These are phyloP conservation scores for Retiboletus fuscus DNA, from an alignment of 1,284 basidiomycete genomes.

Conservation along the genomic window DNA sequence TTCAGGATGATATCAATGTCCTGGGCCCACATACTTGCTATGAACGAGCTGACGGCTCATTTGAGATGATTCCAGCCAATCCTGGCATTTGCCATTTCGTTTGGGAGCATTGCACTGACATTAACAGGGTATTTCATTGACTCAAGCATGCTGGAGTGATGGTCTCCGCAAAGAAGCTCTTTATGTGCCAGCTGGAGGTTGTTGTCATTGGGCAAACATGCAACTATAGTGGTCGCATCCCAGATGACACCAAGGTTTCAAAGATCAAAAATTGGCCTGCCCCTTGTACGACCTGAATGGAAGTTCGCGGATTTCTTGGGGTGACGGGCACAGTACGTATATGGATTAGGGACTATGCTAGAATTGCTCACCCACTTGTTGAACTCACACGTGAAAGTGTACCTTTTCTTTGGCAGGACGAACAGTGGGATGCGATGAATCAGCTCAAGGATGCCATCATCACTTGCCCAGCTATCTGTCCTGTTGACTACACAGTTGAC, in stretches of 20 bases:
- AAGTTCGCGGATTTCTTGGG: slow-evolving; percentile 48
- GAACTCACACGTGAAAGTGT: too few relatives aligned
- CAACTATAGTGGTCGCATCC: too few relatives aligned
- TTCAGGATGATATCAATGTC: slow-evolving; percentile 15
- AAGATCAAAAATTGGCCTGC: slow-evolving; percentile 20
- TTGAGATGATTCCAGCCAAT: slow-evolving; percentile 47
- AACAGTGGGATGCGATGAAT: too few relatives aligned
- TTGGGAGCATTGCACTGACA: slow-evolving; percentile 38
- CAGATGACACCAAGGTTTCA: slow-evolving; percentile 14
- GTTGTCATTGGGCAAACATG: slow-evolving; percentile 36
- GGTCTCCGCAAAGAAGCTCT: slow-evolving; percentile 33
- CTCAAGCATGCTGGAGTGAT: slow-evolving; percentile 38
- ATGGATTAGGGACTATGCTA: slow-evolving; percentile 47
- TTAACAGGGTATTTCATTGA: slow-evolving; percentile 35
- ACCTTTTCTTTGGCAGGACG: too few relatives aligned
- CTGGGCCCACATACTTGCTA: slow-evolving; percentile 21
- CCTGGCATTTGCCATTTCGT: slow-evolving; percentile 44
- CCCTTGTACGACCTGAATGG: slow-evolving; percentile 14
- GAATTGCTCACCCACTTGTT: too few relatives aligned
- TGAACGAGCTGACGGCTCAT: slow-evolving; percentile 33
- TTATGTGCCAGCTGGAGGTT: slow-evolving; percentile 22
- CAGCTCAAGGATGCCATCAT: too few relatives aligned
- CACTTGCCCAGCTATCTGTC: slow-evolving; percentile 43
- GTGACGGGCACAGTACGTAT: slow-evolving; percentile 39
- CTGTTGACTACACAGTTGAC: slow-evolving; percentile 50